Evolutionary conservation across 2,329 filamentous ascomycete genomes (phyloP), one percentile per base, ranked within the genome.

Genomic region (Dryadomyces quercivorus): DNA sequence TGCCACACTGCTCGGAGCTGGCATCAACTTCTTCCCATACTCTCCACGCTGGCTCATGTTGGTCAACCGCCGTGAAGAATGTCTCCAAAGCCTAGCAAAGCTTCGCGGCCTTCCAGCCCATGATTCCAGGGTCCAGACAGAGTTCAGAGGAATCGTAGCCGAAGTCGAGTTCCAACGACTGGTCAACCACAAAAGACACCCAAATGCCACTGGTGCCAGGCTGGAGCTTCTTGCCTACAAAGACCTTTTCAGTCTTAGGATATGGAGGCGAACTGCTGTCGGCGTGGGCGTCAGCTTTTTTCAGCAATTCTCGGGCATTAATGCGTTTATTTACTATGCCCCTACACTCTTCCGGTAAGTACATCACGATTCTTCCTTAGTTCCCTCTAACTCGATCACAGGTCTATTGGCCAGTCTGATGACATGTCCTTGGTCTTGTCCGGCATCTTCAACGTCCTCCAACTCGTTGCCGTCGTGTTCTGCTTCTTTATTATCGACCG

Each of bases 291-390:
- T 52, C 8, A 18, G 21, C 22, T 52, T 52, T 21, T 52, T 52
- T 16, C 50, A 52, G 26, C 22, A 49, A 21, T 49, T 49, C 10
- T 22, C 21, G 2, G 88, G 88, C 75, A 85, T 94, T 71, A 94
- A 94, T 77, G 40, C 92, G 72, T 87, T 93, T 75, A 92, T 90
- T 75, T 86, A 88, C 73, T 88, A 84, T 73, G 88, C 86, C 40
- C 89, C 86, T 46, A 81, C 85, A 56, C 93, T 94, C 81, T 86
- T 94, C 73, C 71, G 36, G 12, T 5, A n/a, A 31, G 26, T 8
- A 31, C 4, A 31, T 5, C 26, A 31, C 26, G 4, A 31, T 31
- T 31, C 26, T 31, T 31, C 8, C 26, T 31, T 31, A 5, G 26
- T 31, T 31, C 4, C 4, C 26, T 31, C 26, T 31, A 31, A 8